Evolutionary conservation across 2,329 filamentous ascomycete species (phyloP).

Genomic region (Fusarium sp.): DNA sequence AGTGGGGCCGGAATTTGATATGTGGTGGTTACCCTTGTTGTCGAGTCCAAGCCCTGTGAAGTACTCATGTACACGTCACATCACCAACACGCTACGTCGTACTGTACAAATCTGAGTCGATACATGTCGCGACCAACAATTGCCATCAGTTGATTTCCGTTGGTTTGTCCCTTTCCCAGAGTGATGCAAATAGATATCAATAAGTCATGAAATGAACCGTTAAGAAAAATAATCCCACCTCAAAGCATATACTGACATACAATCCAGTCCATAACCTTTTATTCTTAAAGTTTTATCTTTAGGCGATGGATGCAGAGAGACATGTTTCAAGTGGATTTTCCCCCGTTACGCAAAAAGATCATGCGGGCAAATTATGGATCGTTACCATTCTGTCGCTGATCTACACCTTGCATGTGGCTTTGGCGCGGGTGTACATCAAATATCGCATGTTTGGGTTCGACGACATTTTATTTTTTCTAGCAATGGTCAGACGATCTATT

Average conservation of each 20-base stretch:
- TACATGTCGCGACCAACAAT: neutral
- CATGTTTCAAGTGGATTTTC: constrained; percentile 24
- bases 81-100: neutral
- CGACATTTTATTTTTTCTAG: constrained; percentile 28
- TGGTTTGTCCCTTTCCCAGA: neutral
- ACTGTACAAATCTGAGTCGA: neutral
- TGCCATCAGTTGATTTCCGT: neutral
- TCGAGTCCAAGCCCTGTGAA: neutral
- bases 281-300: neutral
- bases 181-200: neutral
- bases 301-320: constrained; percentile 17
- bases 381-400: constrained; percentile 40
- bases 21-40: neutral
- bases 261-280: neutral
- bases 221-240: neutral
- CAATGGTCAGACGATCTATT: constrained; percentile 16
- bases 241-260: neutral
- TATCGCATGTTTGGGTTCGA: constrained; percentile 41
- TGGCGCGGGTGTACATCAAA: constrained; percentile 38
- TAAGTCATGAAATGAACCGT: neutral
- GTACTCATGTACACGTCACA: neutral
- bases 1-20: neutral
- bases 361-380: constrained; percentile 42
- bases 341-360: constrained; percentile 32
- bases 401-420: constrained; percentile 32